Evolutionary conservation across 2,329 filamentous ascomycete genomes (phyloP).

Genomic region (Claviceps capensis): DNA sequence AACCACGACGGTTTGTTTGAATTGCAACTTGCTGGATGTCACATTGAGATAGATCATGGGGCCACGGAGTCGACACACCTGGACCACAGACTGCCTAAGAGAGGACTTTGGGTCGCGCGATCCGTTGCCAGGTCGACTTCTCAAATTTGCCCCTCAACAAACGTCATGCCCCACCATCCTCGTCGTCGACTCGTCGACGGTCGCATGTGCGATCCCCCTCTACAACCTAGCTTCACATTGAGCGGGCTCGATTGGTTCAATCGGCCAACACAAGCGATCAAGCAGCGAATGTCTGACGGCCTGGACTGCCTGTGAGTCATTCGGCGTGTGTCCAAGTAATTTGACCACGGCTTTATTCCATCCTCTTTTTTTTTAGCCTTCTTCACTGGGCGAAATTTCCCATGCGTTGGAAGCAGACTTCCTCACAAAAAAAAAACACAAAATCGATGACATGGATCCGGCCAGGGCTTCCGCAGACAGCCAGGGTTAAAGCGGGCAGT

Average conservation of each 20-base stretch:
- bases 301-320: not conserved
- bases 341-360: not conserved
- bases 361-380: not conserved
- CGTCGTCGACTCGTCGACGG: not conserved
- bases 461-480: too few relatives aligned
- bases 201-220: not conserved
- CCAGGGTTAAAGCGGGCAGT: not conserved
- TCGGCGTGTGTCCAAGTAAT: not conserved
- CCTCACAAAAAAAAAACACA: not conserved
- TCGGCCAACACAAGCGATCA: not conserved
- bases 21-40: too few relatives aligned
- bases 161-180: conserved; percentile 19
- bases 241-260: not conserved
- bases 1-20: too few relatives aligned
- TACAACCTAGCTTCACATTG: not conserved
- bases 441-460: not conserved
- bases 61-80: too few relatives aligned
- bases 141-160: conserved; percentile 7
- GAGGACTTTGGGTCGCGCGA: not conserved
- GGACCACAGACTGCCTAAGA: too few relatives aligned
- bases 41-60: too few relatives aligned
- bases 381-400: too few relatives aligned
- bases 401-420: not conserved
- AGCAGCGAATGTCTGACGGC: not conserved
- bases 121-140: not conserved